Base-by-base conservation (phyloP, 164 flowering plant species). In the Sextonia rubra region DNA sequence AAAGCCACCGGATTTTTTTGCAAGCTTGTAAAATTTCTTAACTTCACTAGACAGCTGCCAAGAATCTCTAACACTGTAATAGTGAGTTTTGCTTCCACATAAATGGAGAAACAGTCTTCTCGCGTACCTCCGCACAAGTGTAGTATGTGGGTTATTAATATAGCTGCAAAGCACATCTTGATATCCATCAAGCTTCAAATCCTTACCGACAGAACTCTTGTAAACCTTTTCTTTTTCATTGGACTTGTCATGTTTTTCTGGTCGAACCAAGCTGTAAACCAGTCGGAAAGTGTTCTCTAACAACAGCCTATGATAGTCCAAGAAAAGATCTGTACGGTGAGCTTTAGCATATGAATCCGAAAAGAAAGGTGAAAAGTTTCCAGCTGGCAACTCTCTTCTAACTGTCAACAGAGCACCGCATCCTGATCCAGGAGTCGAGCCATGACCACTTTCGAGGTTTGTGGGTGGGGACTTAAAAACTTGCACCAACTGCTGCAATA, bases 91-190 rank as follows among this genome's bases (percentile, higher is more conserved):
- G 85, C 97, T 96, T 24, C 98, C 99, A 85, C 98, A 96, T 3
- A 93, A 77, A 85, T 96, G 98, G 76, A 96, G 86, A 79, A 96
- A 92, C 66, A 96, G 93, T 85, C 97, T 86, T 82, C 99, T 90
- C 15, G 99, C 98, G 83, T 92, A 96, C 82, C 98, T 89, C 77
- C 97, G 82, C 2, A 96, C 91, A 80, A 90, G 93, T 32, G 87
- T 77, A 22, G 98, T 92, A 69, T 93, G 85, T 24, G 95, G 86
- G 76, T 93, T 96, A 79, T 88, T 96, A 77, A 96, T 93, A 69
- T 96, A 96, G 75, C 90, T 90, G 86, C 99, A 96, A 47, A 96
- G 90, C 76, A 92, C 93, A 89, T 96, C 99, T 81, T 96, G 99
- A 85, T 91, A 93, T 2, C 94, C 97, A 73, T 96, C 99, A 26